Percentiles rank a stretch among this genome's conserved stretches.
These are phyloP conservation scores for Akebia trifoliata DNA, from an alignment of 164 flowering plant genomes.

Conservation along the genomic window DNA sequence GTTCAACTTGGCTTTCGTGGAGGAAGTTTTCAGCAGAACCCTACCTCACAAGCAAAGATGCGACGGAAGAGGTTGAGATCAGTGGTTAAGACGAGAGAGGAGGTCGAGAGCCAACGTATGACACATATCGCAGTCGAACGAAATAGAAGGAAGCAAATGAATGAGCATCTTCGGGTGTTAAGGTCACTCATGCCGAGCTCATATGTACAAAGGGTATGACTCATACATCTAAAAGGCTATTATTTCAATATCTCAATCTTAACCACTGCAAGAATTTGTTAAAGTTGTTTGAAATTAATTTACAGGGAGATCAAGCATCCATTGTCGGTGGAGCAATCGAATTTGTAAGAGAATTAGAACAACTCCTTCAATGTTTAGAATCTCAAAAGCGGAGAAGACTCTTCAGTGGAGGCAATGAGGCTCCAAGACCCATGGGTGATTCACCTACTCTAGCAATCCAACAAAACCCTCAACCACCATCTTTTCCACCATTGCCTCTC, in stretches of 20 bases:
- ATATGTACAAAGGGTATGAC: slow-evolving; percentile 86
- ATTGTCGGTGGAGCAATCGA: slow-evolving; percentile 97
- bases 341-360: slow-evolving; percentile 91
- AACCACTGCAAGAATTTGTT: not conserved
- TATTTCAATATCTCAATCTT: too few relatives aligned
- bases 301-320: slow-evolving; percentile 96
- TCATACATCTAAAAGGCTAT: too few relatives aligned
- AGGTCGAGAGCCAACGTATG: slow-evolving; percentile 97
- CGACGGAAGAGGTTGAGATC: slow-evolving; percentile 73
- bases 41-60: slow-evolving; percentile 31
- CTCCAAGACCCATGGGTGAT: slow-evolving; percentile 32
- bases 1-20: slow-evolving; percentile 43
- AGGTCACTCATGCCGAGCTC: slow-evolving; percentile 94
- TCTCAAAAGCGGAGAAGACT: slow-evolving; percentile 80
- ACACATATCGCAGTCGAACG: slow-evolving; percentile 97
- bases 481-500: slow-evolving; percentile 35
- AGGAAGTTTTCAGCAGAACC: slow-evolving; percentile 25
- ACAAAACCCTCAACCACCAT: slow-evolving; percentile 36
- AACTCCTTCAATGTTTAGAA: slow-evolving; percentile 86
- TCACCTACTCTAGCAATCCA: slow-evolving; percentile 27
- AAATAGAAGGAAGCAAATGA: slow-evolving; percentile 93
- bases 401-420: slow-evolving; percentile 36
- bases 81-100: slow-evolving; percentile 74
- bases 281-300: slow-evolving; percentile 1
- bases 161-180: slow-evolving; percentile 83